Conservation (phyloP, 1,284 basidiomycete species). For the Taiwanofungus camphoratus region DNA sequence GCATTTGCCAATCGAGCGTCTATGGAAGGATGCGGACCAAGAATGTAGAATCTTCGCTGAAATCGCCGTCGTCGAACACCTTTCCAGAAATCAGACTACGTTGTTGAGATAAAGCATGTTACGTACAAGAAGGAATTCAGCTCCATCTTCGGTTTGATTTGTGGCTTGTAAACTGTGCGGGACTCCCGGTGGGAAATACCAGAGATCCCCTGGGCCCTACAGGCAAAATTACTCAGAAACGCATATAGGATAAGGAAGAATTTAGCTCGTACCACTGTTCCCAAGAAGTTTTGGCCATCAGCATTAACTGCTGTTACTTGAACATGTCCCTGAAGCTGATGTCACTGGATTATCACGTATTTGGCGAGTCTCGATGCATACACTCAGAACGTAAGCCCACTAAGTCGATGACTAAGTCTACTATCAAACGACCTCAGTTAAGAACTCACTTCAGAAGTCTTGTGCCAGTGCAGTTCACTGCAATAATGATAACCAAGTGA, state of each 20-base stretch:
- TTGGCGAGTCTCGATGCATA: slow-evolving; percentile 18
- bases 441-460: slow-evolving; percentile 48
- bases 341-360: neutral
- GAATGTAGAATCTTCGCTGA: slow-evolving; percentile 67
- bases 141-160: slow-evolving; percentile 45
- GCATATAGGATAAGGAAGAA: neutral
- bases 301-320: slow-evolving; percentile 58
- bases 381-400: slow-evolving; percentile 65
- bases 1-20: neutral
- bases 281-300: slow-evolving; percentile 58
- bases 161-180: slow-evolving; percentile 54
- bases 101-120: neutral
- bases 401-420: slow-evolving; percentile 19
- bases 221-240: neutral
- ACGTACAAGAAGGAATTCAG: slow-evolving; percentile 65
- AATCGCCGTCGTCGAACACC: slow-evolving; percentile 61
- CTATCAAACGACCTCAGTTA: neutral
- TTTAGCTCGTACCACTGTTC: slow-evolving; percentile 33
- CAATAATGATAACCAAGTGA: neutral
- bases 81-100: slow-evolving; percentile 17
- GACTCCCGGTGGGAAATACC: slow-evolving; percentile 72
- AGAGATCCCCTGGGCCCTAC: slow-evolving; percentile 34
- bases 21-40: slow-evolving; percentile 31
- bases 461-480: slow-evolving; percentile 74
- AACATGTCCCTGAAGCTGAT: slow-evolving; percentile 44